Conservation (phyloP, 257 asterid genomes). For the Coffea eugenioides region DNA sequence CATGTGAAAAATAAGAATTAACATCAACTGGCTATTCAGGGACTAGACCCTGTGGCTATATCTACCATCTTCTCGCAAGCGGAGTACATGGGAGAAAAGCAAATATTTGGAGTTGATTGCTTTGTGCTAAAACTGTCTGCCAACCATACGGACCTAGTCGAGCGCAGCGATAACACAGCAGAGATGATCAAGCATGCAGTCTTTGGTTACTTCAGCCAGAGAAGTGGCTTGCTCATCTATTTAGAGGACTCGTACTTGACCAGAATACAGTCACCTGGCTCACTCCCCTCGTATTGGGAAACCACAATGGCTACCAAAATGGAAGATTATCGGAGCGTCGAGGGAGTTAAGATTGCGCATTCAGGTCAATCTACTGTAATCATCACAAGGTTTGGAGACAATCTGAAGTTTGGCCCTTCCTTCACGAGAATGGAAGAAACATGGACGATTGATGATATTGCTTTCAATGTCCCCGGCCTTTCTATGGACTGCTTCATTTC, state of each 20-base stretch:
- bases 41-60: slow-evolving; percentile 70
- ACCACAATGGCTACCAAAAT: slow-evolving; percentile 63
- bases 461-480: slow-evolving; percentile 72
- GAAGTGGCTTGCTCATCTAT: slow-evolving; percentile 60
- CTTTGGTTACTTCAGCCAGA: slow-evolving; percentile 77
- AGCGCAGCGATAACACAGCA: slow-evolving; percentile 70
- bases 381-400: slow-evolving; percentile 74
- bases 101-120: slow-evolving; percentile 54
- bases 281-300: slow-evolving; percentile 77
- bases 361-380: slow-evolving; percentile 66
- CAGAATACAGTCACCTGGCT: slow-evolving; percentile 72
- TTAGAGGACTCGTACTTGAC: slow-evolving; percentile 81
- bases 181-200: slow-evolving; percentile 81
- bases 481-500: slow-evolving; percentile 71
- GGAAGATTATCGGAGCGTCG: slow-evolving; percentile 64
- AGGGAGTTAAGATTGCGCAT: slow-evolving; percentile 70
- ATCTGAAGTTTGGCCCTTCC: slow-evolving; percentile 48
- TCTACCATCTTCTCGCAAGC: slow-evolving; percentile 64
- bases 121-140: slow-evolving; percentile 71
- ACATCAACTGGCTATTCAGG: slow-evolving; percentile 34
- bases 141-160: slow-evolving; percentile 53
- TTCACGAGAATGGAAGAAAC: slow-evolving; percentile 78
- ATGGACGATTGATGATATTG: slow-evolving; percentile 66
- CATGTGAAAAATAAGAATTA: background rate
- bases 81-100: slow-evolving; percentile 77